These are phyloP conservation scores for Ophiostoma tasmaniense DNA, from an alignment of 2,329 filamentous ascomycete genomes.

Conservation along the genomic window DNA sequence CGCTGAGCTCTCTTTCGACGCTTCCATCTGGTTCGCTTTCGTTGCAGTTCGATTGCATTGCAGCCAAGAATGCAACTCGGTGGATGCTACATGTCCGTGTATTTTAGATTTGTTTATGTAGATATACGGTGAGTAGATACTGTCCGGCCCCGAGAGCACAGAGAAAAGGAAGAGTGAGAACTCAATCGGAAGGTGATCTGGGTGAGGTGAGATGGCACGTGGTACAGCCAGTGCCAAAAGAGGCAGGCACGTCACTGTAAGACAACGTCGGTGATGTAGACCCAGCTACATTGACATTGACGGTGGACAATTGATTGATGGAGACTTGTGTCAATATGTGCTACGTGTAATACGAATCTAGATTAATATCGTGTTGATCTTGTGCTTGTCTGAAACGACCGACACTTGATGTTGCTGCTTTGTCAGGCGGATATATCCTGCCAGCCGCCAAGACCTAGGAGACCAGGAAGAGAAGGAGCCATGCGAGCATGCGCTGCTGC, in stretches of 20 bases:
- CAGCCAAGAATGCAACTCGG: neutral
- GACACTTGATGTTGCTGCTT: too few species aligned
- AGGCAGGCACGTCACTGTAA: neutral
- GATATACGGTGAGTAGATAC: neutral
- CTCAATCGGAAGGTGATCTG: neutral
- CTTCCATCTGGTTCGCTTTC: too few species aligned
- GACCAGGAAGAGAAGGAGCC: neutral
- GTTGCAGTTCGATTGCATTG: neutral
- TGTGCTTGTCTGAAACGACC: too few species aligned
- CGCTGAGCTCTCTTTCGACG: neutral
- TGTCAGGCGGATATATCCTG: too few species aligned
- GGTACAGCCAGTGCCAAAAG: neutral
- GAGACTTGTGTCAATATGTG: too few species aligned
- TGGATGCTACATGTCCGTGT: neutral
- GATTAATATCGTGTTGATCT: too few species aligned
- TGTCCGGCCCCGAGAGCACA: neutral
- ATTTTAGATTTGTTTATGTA: neutral
- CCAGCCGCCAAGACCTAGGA: neutral
- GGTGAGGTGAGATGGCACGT: neutral
- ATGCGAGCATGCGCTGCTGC: neutral
- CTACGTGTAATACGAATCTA: too few species aligned
- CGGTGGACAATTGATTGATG: too few species aligned
- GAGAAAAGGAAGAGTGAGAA: neutral
- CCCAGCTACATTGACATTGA: too few species aligned
- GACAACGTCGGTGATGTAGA: too few species aligned